Conservation (phyloP, 139 green algal genomes). For the Diplosphaera chodatii region DNA sequence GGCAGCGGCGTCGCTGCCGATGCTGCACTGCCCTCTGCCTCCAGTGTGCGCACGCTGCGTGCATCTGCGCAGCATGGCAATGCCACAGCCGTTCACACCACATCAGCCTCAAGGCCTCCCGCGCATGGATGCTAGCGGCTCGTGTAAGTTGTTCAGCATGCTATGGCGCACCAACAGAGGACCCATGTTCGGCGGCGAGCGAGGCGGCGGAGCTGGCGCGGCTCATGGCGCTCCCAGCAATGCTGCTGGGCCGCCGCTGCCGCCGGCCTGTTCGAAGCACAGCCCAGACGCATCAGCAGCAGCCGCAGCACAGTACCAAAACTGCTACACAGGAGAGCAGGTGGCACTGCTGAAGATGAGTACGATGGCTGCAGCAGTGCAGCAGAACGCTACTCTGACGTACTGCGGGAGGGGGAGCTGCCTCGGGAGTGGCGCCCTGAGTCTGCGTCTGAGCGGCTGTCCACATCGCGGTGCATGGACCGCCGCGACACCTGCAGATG, state of each 20-base stretch:
- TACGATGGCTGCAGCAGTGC: too few relatives aligned
- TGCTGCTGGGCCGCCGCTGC: neutral
- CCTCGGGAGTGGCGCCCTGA: neutral
- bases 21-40: neutral
- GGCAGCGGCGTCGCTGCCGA: too few relatives aligned
- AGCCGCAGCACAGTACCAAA: too few relatives aligned
- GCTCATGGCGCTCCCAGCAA: neutral
- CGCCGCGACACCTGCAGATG: conserved; percentile 1
- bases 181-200: neutral
- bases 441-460: neutral
- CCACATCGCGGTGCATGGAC: neutral
- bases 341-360: too few relatives aligned
- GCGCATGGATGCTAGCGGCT: too few relatives aligned
- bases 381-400: too few relatives aligned
- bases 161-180: neutral
- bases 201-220: neutral
- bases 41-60: neutral
- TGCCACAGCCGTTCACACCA: too few relatives aligned
- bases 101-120: too few relatives aligned
- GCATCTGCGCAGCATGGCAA: neutral
- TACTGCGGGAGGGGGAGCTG: neutral
- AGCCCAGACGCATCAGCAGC: too few relatives aligned
- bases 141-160: too few relatives aligned
- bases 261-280: too few relatives aligned
- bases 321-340: too few relatives aligned